Percentiles rank a stretch among this genome's conserved stretches.
These are phyloP conservation scores for Candida dajiaensis DNA, from an alignment of 805 yeast species.

Conservation along the genomic window DNA sequence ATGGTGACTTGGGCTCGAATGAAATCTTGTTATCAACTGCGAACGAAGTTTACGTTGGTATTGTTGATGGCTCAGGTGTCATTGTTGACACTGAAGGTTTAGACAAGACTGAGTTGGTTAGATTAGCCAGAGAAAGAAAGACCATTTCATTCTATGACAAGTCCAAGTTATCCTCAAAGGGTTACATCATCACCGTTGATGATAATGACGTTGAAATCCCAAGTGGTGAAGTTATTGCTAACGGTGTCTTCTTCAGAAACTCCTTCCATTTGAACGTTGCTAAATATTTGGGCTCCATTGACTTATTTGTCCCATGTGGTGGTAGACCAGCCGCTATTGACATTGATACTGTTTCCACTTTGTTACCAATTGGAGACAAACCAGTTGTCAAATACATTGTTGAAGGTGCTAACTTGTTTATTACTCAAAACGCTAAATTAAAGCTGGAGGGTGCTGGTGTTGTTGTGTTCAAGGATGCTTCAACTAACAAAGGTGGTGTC, in stretches of 20 bases:
- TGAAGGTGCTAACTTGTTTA: constrained; percentile 95
- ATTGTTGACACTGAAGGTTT: constrained; percentile 88
- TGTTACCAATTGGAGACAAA: constrained; percentile 72
- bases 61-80: constrained; percentile 96
- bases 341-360: constrained; percentile 66
- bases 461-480: constrained; percentile 87
- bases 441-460: constrained; percentile 84
- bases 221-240: constrained; percentile 60
- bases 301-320: constrained; percentile 96
- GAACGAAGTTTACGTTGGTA: constrained; percentile 76
- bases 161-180: constrained; percentile 60
- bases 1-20: constrained; percentile 95
- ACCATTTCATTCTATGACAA: constrained; percentile 69
- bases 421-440: constrained; percentile 90
- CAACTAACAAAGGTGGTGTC: constrained; percentile 98
- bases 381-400: constrained; percentile 80
- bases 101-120: constrained; percentile 67
- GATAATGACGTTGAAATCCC: constrained; percentile 78
- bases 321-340: constrained; percentile 97
- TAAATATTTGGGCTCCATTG: constrained; percentile 58
- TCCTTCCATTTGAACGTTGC: constrained; percentile 74
- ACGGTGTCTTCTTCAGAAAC: constrained; percentile 89
- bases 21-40: constrained; percentile 78
- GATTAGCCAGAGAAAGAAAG: constrained; percentile 71
- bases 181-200: constrained; percentile 81